Conservation (phyloP, 73 alveolate species). For the Paramecium primaurelia region DNA sequence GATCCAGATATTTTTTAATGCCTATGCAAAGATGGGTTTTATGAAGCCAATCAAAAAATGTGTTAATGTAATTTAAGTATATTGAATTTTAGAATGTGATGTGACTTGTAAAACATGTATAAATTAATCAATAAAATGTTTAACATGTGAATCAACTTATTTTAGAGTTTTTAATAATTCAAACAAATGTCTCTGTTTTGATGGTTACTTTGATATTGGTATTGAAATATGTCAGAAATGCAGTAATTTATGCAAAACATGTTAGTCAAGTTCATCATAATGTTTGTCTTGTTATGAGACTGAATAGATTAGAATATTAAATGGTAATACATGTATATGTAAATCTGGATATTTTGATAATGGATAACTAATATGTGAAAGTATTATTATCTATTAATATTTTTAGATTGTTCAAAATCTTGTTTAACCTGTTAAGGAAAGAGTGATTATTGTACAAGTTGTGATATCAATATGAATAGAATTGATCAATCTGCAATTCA, state of each 20-base stretch:
- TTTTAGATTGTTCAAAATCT: background rate
- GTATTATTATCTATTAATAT: background rate
- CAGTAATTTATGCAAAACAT: background rate
- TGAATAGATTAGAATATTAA: background rate
- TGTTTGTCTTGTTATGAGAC: background rate
- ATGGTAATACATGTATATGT: background rate
- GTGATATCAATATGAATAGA: background rate
- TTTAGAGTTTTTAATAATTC: background rate
- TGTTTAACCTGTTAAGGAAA: background rate
- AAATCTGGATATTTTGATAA: background rate
- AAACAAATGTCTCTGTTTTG: background rate
- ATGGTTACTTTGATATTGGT: background rate
- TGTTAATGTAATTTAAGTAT: background rate
- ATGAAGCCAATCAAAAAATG: background rate
- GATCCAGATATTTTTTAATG: background rate
- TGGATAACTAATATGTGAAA: background rate
- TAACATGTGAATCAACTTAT: background rate
- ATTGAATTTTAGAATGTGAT: background rate
- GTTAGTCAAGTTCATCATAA: background rate
- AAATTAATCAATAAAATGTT: background rate
- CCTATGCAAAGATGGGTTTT: background rate
- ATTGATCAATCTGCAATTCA: background rate
- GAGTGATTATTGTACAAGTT: background rate
- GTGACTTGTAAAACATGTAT: background rate
- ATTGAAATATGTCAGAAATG: background rate